Evolutionary conservation across 352 stramenopile species (phyloP).

Genomic region (Phytophthora capsici): DNA sequence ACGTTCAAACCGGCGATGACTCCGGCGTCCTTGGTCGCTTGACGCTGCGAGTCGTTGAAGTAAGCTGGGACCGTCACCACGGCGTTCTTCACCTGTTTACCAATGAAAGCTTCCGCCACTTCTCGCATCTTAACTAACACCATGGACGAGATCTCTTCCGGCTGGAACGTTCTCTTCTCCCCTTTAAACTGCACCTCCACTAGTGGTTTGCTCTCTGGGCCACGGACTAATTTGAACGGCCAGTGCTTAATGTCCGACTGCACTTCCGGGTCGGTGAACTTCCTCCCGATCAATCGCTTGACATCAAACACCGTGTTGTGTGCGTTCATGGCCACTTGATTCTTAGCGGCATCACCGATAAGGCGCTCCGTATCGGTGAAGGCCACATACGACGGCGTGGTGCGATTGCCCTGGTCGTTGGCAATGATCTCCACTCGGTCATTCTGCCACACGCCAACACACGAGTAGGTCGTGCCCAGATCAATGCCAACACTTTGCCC

Average conservation of each 20-base stretch:
- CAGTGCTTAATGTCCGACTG: slow-evolving; percentile 83
- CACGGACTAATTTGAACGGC: slow-evolving; percentile 71
- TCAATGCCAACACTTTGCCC: slow-evolving; percentile 96
- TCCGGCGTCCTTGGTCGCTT: slow-evolving; percentile 94
- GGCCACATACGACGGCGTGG: slow-evolving; percentile 95
- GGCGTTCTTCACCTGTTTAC: slow-evolving; percentile 70
- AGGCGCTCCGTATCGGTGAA: slow-evolving; percentile 95
- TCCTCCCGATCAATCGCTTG: slow-evolving; percentile 96
- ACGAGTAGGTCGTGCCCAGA: slow-evolving; percentile 97
- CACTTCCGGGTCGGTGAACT: slow-evolving; percentile 92
- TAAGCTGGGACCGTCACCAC: slow-evolving; percentile 97
- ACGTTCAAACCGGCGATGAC: slow-evolving; percentile 93
- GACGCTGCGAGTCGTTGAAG: slow-evolving; percentile 96
- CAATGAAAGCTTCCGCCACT: slow-evolving; percentile 70
- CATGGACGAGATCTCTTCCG: slow-evolving; percentile 87
- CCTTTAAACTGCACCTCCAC: slow-evolving; percentile 80
- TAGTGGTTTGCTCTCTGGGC: slow-evolving; percentile 65
- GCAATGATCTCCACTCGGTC: slow-evolving; percentile 97
- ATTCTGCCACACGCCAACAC: slow-evolving; percentile 97
- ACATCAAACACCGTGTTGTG: slow-evolving; percentile 97
- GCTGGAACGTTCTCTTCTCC: slow-evolving; percentile 71
- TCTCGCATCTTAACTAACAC: slow-evolving; percentile 82
- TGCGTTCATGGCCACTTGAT: slow-evolving; percentile 94
- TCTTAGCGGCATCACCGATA: slow-evolving; percentile 96
- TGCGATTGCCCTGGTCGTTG: slow-evolving; percentile 96